Conservation (phyloP, 768 basidiomycete genomes). For the Amanita pallidorosea region DNA sequence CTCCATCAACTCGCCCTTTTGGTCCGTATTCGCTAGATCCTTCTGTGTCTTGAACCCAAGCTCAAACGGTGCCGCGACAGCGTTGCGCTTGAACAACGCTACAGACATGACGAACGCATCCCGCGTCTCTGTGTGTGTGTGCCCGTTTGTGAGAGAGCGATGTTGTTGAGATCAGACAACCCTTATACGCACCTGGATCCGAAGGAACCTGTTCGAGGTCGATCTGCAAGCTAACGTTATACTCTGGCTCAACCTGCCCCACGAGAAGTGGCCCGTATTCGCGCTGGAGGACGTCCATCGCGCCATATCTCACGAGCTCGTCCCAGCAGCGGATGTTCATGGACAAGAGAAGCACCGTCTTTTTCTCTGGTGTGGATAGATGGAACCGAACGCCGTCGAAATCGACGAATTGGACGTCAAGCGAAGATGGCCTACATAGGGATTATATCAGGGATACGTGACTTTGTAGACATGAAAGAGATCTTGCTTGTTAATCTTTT, state of each 20-base stretch:
- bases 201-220: slow-evolving; percentile 80
- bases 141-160: slow-evolving; percentile 6
- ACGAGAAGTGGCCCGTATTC: slow-evolving; percentile 75
- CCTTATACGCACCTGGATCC: slow-evolving; percentile 57
- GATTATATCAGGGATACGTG: slow-evolving; percentile 3
- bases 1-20: slow-evolving; percentile 78
- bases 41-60: slow-evolving; percentile 77
- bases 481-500: slow-evolving; percentile 74
- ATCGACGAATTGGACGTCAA: slow-evolving; percentile 96
- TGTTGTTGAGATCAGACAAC: background rate
- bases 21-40: slow-evolving; percentile 63
- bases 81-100: slow-evolving; percentile 84
- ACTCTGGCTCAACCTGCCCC: slow-evolving; percentile 70
- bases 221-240: slow-evolving; percentile 78
- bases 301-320: slow-evolving; percentile 84
- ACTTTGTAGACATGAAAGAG: background rate
- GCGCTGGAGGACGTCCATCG: slow-evolving; percentile 60
- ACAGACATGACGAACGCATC: slow-evolving; percentile 73
- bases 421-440: slow-evolving; percentile 62
- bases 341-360: slow-evolving; percentile 74
- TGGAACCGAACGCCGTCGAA: slow-evolving; percentile 96
- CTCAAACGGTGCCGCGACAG: slow-evolving; percentile 92
- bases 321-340: slow-evolving; percentile 98
- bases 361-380: slow-evolving; percentile 78
- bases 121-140: slow-evolving; percentile 49